Base-by-base conservation (phyloP, 352 stramenopile genomes). In the Phytopythium helicoides region DNA sequence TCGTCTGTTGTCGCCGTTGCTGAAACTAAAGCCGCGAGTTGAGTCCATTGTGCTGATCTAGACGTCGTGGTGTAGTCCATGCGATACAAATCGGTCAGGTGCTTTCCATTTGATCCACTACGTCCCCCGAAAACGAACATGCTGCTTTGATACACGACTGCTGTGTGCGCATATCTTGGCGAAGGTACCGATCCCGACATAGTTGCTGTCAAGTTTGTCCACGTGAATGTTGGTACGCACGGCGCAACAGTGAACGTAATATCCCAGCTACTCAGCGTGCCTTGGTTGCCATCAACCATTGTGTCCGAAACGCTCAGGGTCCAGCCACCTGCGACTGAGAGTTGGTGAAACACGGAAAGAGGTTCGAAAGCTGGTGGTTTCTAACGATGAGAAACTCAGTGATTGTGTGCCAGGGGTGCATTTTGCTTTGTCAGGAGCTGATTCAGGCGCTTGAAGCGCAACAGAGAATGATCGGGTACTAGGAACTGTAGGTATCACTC, bases 101-200 rank as follows among this genome's bases (percentile, higher is more conserved):
- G 58, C 35, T 62, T 47, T 0, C 64, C 56, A n/a, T 65, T 67
- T 1, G n/a, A 35, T 6, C 60, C 67, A 22, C 50, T 76, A 37
- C 57, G 52, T 12, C 81, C 81, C 19, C 79, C 81, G 22, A 68
- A 86, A n/a, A 90, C 57, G 52, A 92, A 92, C 71, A 92, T 79
- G 23, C 66, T 81, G 54, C 38, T 82, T 21, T 76, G 54, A 44
- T 70, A 73, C 21, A 81, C 73, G 48, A 92, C 57, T 25, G 70
- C 70, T 1, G 79, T 67, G 62, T 92, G 81, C 23, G 85, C 66
- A 16, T 77, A 90, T 8, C 81, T 70, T 25, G 76, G 46, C 3
- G 62, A 63, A 19, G 81, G 81, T 12, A 62, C 56, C 19, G 56
- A 60, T 6, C 79, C 81, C 14, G 53, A 71, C 1, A 63, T 49